phyloP scores from a whole-genome alignment of 176 grass and related monocot species.

The Paspalum vaginatum region DNA sequence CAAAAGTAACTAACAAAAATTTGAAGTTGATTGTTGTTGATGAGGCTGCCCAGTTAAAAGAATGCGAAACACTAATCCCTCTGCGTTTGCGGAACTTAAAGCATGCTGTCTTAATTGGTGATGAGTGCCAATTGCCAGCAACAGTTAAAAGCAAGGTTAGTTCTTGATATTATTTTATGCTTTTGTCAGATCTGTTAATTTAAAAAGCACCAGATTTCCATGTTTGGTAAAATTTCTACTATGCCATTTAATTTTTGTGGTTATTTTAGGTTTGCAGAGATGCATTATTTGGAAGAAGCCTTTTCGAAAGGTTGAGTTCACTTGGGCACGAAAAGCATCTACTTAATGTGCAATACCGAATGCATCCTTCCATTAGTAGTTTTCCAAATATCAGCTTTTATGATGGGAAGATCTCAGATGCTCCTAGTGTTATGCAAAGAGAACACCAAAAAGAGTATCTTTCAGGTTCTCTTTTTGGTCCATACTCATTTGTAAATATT shows the following conservation, averaged over 20 bases:
- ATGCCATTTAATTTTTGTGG: not conserved
- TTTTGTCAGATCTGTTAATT: not conserved
- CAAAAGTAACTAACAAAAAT: constrained; percentile 47
- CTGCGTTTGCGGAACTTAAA: constrained; percentile 52
- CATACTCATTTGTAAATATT: constrained; percentile 77
- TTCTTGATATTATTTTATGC: constrained; percentile 3
- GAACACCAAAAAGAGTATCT: constrained; percentile 54
- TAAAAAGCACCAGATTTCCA: not conserved
- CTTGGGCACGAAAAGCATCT: constrained; percentile 66
- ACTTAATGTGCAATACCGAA: constrained; percentile 78
- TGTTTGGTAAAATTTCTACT: constrained; percentile 14
- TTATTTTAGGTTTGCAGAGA: constrained; percentile 50
- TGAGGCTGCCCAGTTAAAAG: constrained; percentile 84
- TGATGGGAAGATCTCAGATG: constrained; percentile 64
- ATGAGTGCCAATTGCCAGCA: constrained; percentile 76
- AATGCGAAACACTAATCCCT: constrained; percentile 79
- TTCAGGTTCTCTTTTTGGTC: constrained; percentile 59
- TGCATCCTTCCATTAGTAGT: constrained; percentile 81
- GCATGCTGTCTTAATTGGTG: constrained; percentile 73
- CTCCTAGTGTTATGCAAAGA: constrained; percentile 61
- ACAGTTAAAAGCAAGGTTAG: constrained; percentile 74
- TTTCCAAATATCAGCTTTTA: constrained; percentile 81
- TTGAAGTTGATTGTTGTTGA: constrained; percentile 70
- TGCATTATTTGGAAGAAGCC: constrained; percentile 70
- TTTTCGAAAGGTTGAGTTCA: constrained; percentile 79